These are phyloP conservation scores for Yamadazyma atlantica DNA, from an alignment of 1,139 yeast species.

Conservation along the genomic window DNA sequence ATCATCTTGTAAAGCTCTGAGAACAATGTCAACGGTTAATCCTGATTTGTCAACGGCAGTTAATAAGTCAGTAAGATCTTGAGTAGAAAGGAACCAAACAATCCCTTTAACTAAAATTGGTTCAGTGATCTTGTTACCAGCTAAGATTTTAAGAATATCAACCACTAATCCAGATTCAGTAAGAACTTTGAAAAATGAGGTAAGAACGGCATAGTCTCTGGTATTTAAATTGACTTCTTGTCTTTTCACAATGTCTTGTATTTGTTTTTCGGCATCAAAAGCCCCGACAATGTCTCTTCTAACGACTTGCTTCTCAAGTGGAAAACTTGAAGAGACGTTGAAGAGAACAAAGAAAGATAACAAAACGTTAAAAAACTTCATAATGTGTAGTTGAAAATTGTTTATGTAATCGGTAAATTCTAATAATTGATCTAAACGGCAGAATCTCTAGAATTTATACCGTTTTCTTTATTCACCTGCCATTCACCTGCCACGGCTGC, in stretches of 20 bases:
- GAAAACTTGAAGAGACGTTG: neutral
- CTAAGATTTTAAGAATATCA: slow-evolving; percentile 22
- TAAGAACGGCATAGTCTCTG: slow-evolving; percentile 17
- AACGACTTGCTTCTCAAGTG: neutral
- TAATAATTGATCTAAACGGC: neutral
- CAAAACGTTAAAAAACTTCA: neutral
- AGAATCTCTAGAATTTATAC: neutral
- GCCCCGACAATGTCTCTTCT: neutral
- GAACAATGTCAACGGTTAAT: slow-evolving; percentile 25
- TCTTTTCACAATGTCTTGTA: neutral
- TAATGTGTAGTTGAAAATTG: no score
- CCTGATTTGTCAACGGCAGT: slow-evolving; percentile 30
- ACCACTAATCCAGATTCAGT: slow-evolving; percentile 25
- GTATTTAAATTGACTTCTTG: neutral
- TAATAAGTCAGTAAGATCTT: slow-evolving; percentile 26
- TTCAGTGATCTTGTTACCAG: slow-evolving; percentile 16
- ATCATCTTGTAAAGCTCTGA: slow-evolving; percentile 26
- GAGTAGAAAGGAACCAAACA: slow-evolving; percentile 24
- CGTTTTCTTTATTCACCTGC: neutral
- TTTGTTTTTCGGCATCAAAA: neutral
- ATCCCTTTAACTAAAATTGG: slow-evolving; percentile 22
- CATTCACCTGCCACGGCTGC: no score
- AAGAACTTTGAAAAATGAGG: slow-evolving; percentile 21
- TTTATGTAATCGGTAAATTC: no score
- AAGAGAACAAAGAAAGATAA: neutral